A percentile compares a stretch with the other conserved stretches of the same genome.
Conservation (phyloP, 2,329 filamentous ascomycete species). For the Fonsecaea nubica region DNA sequence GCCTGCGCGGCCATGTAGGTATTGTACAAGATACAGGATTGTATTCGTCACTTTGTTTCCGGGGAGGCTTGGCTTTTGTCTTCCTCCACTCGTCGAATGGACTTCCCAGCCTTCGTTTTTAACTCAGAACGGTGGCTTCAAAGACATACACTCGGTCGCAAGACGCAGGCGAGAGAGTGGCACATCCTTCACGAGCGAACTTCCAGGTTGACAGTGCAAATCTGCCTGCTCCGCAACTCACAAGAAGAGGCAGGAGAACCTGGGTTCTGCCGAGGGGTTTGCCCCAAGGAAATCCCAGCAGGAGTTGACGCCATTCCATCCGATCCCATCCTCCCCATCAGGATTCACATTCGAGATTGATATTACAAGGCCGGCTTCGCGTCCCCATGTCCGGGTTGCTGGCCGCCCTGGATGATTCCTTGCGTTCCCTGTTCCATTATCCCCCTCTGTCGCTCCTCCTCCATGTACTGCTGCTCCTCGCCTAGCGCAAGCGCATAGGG, state of each 20-base stretch:
- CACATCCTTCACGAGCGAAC: no score
- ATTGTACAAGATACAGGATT: no score
- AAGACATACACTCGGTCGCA: no score
- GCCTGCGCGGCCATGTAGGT: no score
- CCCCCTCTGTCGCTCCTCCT: constrained; percentile 97
- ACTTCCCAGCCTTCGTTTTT: no score
- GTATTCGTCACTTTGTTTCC: no score
- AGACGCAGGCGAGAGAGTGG: no score
- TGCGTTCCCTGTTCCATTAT: constrained; percentile 78
- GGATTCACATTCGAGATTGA: background rate
- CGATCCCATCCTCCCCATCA: background rate
- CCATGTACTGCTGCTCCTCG: constrained; percentile 94
- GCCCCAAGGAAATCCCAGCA: no score
- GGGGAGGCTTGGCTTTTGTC: no score
- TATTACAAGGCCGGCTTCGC: constrained; percentile 34
- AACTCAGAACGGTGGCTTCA: no score
- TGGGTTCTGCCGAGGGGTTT: background rate
- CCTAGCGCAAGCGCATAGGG: constrained; percentile 91
- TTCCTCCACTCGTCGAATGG: no score
- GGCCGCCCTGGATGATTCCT: constrained; percentile 33
- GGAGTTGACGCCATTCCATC: no score
- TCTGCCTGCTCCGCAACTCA: background rate
- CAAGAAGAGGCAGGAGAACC: background rate
- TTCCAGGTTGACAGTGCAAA: background rate
- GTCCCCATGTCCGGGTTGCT: constrained; percentile 23